Evolutionary conservation across 164 flowering plant species (phyloP), one percentile per base, ranked within the genome.

Genomic region (Hamamelis virginiana): DNA sequence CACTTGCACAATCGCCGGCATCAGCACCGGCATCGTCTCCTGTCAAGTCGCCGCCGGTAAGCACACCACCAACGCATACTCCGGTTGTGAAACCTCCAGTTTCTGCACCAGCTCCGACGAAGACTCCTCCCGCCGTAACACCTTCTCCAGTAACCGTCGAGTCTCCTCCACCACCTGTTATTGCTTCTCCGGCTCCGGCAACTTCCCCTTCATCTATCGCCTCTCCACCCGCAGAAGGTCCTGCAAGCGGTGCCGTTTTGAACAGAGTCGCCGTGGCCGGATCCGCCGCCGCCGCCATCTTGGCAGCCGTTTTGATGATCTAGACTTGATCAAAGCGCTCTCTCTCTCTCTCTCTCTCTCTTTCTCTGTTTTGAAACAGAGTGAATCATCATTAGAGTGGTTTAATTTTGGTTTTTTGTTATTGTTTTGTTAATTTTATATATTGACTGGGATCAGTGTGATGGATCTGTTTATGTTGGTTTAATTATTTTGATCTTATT

Each of bases 281-380:
- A 43, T 43, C 63, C n/a, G 16, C 60, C 8, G 70, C 75, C 9
- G 41, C 67, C 23, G 66, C 38, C 2, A 43, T 66, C 4, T 26
- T 61, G 45, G 53, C 75, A 3, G 64, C 66, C 51, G 71, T 52
- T 62, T 48, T 72, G 26, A 27, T 61, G 11, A 44, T 72, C 61
- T 72, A 72, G 62, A 62, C 10, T 22, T 41, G 18, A 25, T 59
- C 53, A 3, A 5, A 26, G 26, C 51, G 19, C 41, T 27, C 44
- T 45, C 16, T 25, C 64, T 27, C 23, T 15, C 1, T n/a, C n/a
- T n/a, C n/a, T n/a, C n/a, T n/a, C n/a, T n/a, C n/a, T n/a, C n/a
- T n/a, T n/a, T n/a, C n/a, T n/a, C n/a, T n/a, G n/a, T n/a, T n/a
- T 6, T 58, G 48, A 38, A 8, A 51, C 11, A 21, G 28, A 55